These are phyloP conservation scores for Biscogniauxia mediterranea DNA, from an alignment of 2,329 filamentous ascomycete genomes.

Conservation along the genomic window DNA sequence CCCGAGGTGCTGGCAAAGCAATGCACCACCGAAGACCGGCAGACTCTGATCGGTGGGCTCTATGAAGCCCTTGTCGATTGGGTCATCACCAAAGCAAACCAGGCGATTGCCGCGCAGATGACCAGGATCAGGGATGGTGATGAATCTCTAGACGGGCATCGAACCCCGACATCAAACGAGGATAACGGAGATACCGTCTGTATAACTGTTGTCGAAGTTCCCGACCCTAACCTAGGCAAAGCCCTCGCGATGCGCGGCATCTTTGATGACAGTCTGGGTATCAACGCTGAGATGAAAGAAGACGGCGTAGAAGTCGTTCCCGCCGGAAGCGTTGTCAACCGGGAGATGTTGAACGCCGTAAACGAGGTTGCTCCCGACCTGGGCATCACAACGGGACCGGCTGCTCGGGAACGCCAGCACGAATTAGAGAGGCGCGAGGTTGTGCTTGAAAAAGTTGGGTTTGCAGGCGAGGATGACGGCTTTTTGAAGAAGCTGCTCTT, in stretches of 20 bases:
- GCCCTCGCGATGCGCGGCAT: conserved; percentile 85
- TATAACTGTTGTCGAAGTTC: conserved; percentile 84
- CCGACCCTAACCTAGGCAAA: conserved; percentile 76
- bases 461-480: conserved; percentile 76
- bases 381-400: conserved; percentile 67
- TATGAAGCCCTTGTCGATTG: conserved; percentile 96
- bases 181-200: conserved; percentile 81
- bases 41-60: conserved; percentile 77
- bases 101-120: conserved; percentile 76
- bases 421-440: conserved; percentile 79
- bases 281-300: conserved; percentile 96
- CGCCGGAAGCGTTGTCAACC: conserved; percentile 76
- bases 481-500: conserved; percentile 83
- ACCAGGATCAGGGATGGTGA: conserved; percentile 62
- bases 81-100: conserved; percentile 87
- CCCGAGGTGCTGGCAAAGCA: conserved; percentile 77
- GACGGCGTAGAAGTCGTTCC: conserved; percentile 79
- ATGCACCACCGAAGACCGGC: conserved; percentile 80
- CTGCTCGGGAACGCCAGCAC: conserved; percentile 70
- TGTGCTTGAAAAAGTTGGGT: conserved; percentile 80
- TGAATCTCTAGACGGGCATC: conserved; percentile 63
- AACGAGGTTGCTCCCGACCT: conserved; percentile 74
- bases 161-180: conserved; percentile 66
- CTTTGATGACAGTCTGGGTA: conserved; percentile 89
- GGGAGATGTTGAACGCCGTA: conserved; percentile 84